Base-by-base conservation (phyloP, 1,139 yeast species). In the Kodamaea sp. region DNA sequence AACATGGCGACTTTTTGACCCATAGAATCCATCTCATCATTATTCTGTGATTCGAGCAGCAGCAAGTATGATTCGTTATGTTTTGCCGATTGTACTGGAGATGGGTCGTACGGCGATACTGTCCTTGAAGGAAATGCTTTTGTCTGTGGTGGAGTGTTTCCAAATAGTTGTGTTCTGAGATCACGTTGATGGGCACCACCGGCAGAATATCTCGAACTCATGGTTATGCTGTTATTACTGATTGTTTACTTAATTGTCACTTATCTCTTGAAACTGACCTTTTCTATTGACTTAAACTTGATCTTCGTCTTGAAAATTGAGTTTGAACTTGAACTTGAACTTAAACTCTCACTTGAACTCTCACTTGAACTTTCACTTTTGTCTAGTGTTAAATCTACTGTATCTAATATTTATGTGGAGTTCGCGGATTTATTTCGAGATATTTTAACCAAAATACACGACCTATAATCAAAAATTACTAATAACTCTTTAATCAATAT, bases 41-140 rank as follows among this genome's bases (percentile, higher is more conserved):
- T 87, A 52, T 84, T 84, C 57, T 90, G 97, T 9, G 89, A 76
- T 57, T 90, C 97, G 38, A 89, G 65, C 34, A 88, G 79, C 67
- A 83, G 69, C 53, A 81, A 72, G 43, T 79, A 73, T 38, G 86
- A 76, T 45, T 76, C 76, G 49, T 69, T 67, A 47, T 76, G 78
- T 45, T 70, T 69, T 31, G 75, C 73, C 28, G 61, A 51, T 5
- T 48, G 45, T 43, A 55, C n/a, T 28, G 63, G 50, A 33, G 56
- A 44, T 24, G 65, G 60, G 26, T 76, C 79, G 52, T 79, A 80
- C 2, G 86, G 85, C n/a, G 74, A 68, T 8, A 62, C 51, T 8
- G 73, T 65, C 42, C 81, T 57, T 27, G 63, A 57, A 7, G 70
- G 67, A 3, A 78, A 55, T 2, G 67, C 55, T 24, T 55, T 54